Base-by-base conservation (phyloP, 1,139 yeast species). In the Geotrichum phurueaensis region DNA sequence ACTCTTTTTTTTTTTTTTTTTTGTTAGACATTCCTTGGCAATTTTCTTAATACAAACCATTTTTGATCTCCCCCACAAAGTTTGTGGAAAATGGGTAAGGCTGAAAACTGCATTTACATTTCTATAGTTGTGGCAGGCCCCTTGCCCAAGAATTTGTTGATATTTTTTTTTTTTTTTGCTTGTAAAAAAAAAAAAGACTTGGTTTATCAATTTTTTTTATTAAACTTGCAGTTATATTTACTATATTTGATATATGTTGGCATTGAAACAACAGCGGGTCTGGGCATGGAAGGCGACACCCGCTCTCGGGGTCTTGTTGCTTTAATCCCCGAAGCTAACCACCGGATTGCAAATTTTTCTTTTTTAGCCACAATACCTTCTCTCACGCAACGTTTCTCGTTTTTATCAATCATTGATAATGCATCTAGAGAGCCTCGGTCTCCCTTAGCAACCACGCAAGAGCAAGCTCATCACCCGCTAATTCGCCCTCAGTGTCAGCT, bases 401-500 rank as follows among this genome's bases (percentile, higher is more conserved):
- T 27, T 5, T 15, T n/a, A 15, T 13, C 18, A 5, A 5, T 10
- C 18, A 29, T 10, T 50, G 15, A 23, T 25, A 25, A 13, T 12
- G n/a, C 20, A 12, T 29, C 18, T 18, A 25, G 18, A 54, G 31
- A n/a, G 33, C 15, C 13, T 33, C 57, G 36, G 63, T 59, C 31
- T 61, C 63, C 15, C 62, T 18, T 31, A 36, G 18, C 45, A 61
- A 48, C 62, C 61, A 61, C 3, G 27, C 54, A 29, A 13, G 51
- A 18, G 53, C 49, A 54, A 76, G 69, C 57, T 86, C 80, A 59
- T 79, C 80, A 55, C 81, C 83, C 51, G 77, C 81, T 61, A 84
- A 70, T 60, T 73, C 74, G 0, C 78, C 77, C 33, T 80, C 75
- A 53, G 88, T 76, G 27, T 79, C 81, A 18, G 80, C 74, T 84